Base-by-base conservation (phyloP, 2,329 filamentous ascomycete species). In the Colletotrichum viniferum region DNA sequence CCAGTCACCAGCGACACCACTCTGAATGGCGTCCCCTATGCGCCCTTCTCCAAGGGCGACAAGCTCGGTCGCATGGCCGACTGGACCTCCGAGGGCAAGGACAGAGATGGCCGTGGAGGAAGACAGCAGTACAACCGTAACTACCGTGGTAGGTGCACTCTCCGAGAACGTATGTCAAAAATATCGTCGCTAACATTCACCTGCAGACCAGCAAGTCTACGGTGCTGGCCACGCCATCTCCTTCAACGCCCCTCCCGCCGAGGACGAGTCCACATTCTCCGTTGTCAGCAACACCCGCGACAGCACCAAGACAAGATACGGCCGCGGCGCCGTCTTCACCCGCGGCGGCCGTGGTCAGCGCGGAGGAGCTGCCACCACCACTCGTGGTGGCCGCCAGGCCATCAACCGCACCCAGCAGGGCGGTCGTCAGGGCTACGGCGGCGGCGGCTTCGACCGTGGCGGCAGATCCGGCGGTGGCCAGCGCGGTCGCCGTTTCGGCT, bases 21-120 rank as follows among this genome's bases (percentile, higher is more conserved):
- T 77, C 91, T 98, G 81, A 93, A 98, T 84, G 97, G 97, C 84
- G 95, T 98, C 65, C 97, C 97, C 52, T 99, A 98, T 86, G 97
- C 97, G 81, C 97, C 97, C 77, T 99, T 97, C 90, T 98, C 96
- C 79, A 99, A 99, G 88, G 96, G 95, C 84, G 97, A 99, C 89
- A 98, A 98, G 91, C 90, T 99, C 76, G 97, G 97, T 83, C 96
- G 97, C 85, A 98, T 99, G 96, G 97, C 97, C 77, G 97, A 99
- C 89, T 99, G 97, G 97, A 98, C 96, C 21, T 83, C 92, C 63
- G 97, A 98, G 83, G 93, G 94, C 85, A 98, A 98, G 87, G 95
- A 97, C 76, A 89, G 96, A 82, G 91, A 93, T 80, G 88, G 89
- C 65, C 90, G 92, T 76, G 94, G 94, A 79, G 95, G 95, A 77